Conservation (phyloP, 768 basidiomycete genomes). For the Boletus huronensis region DNA sequence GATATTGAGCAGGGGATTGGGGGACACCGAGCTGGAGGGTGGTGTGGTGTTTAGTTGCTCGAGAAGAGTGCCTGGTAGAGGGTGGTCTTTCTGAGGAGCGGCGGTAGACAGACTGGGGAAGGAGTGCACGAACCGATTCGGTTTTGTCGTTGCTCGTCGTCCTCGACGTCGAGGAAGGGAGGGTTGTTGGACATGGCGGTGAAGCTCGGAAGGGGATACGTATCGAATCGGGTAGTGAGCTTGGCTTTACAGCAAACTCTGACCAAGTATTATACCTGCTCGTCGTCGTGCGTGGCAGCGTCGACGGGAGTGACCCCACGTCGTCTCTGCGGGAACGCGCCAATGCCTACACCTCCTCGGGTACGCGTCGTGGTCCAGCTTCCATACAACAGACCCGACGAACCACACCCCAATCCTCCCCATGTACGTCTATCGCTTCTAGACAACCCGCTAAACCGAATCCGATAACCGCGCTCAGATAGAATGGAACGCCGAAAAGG, state of each 20-base stretch:
- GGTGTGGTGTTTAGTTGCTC: slow-evolving; percentile 36
- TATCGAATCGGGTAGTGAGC: slow-evolving; percentile 11
- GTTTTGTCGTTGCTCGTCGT: slow-evolving; percentile 41
- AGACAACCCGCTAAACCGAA: slow-evolving; percentile 5
- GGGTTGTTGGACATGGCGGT: slow-evolving; percentile 10
- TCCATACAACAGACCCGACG: slow-evolving; percentile 74
- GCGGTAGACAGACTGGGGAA: background rate
- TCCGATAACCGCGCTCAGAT: slow-evolving; percentile 45
- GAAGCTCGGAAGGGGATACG: background rate
- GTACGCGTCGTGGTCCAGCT: slow-evolving; percentile 77
- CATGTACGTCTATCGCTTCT: slow-evolving; percentile 44
- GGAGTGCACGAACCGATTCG: slow-evolving; percentile 36
- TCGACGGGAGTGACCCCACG: background rate
- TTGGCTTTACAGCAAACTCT: background rate
- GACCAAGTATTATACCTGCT: background rate
- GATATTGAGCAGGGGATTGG: slow-evolving; percentile 32
- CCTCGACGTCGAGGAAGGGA: slow-evolving; percentile 43
- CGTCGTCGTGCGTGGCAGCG: background rate
- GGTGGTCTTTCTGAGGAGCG: background rate
- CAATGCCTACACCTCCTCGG: slow-evolving; percentile 29
- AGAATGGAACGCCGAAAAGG: slow-evolving; percentile 83
- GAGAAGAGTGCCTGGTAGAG: slow-evolving; percentile 38
- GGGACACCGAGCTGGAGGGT: slow-evolving; percentile 10
- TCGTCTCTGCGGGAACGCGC: background rate
- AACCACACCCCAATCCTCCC: slow-evolving; percentile 62